Percentiles rank a stretch among this genome's conserved stretches.
Conservation (phyloP, 768 basidiomycete genomes). For the Glaciozyma antarctica region DNA sequence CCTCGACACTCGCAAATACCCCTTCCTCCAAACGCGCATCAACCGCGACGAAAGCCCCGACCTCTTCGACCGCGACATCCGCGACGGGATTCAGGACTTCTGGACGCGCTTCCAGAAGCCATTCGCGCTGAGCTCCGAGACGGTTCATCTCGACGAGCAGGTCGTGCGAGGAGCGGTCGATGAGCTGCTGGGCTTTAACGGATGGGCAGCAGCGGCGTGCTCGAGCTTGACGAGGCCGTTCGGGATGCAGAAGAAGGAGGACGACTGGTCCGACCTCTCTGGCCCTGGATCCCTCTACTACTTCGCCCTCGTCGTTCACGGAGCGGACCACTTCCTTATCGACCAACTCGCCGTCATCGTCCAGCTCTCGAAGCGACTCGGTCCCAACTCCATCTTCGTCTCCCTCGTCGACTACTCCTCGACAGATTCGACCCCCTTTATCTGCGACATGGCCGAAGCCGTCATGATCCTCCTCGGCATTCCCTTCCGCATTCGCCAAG, state of each 20-base stretch:
- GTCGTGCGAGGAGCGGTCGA: constrained; percentile 82
- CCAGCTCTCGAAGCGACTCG: constrained; percentile 83
- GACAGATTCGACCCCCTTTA: constrained; percentile 84
- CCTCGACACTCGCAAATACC: constrained; percentile 78
- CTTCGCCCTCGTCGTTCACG: constrained; percentile 89
- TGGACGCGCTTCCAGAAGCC: constrained; percentile 90
- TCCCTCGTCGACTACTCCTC: constrained; percentile 98
- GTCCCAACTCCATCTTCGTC: constrained; percentile 82
- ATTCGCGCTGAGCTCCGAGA: constrained; percentile 73
- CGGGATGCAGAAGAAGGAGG: constrained; percentile 69
- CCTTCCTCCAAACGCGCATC: constrained; percentile 77
- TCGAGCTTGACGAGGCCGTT: constrained; percentile 91
- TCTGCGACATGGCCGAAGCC: constrained; percentile 89
- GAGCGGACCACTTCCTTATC: constrained; percentile 96
- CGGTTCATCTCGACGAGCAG: constrained; percentile 80
- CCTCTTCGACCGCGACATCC: constrained; percentile 63
- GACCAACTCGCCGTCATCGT: constrained; percentile 98
- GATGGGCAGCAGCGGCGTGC: constrained; percentile 94
- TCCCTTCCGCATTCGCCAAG: constrained; percentile 82
- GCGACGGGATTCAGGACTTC: constrained; percentile 70
- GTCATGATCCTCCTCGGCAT: constrained; percentile 87
- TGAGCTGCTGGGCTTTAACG: constrained; percentile 86
- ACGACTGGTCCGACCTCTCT: constrained; percentile 80
- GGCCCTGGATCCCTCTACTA: constrained; percentile 78
- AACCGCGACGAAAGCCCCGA: constrained; percentile 70